A percentile compares a stretch with the other conserved stretches of the same genome.
These are phyloP conservation scores for Amyloporia xantha DNA, from an alignment of 768 basidiomycete species.

Conservation along the genomic window DNA sequence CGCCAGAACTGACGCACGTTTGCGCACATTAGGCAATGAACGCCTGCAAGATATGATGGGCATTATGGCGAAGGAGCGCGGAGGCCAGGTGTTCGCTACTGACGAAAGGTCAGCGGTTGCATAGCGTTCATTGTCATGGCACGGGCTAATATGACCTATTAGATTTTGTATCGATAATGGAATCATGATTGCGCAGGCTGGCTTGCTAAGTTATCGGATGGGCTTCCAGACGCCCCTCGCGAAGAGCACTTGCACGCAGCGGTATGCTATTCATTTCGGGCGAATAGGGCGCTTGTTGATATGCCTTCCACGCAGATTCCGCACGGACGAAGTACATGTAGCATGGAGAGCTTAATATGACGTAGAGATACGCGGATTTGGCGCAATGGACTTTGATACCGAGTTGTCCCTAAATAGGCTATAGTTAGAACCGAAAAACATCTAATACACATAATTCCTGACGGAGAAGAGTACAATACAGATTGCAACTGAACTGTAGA, in stretches of 20 bases:
- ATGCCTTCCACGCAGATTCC: constrained; percentile 49
- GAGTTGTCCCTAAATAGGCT: too few species aligned
- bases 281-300: background rate
- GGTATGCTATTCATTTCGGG: constrained; percentile 39
- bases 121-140: background rate
- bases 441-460: too few species aligned
- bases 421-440: too few species aligned
- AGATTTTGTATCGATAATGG: constrained; percentile 99
- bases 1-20: background rate
- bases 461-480: too few species aligned
- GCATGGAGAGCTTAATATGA: constrained; percentile 74
- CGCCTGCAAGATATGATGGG: constrained; percentile 98
- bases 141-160: constrained; percentile 1
- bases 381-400: too few species aligned
- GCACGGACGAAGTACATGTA: constrained; percentile 91
- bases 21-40: constrained; percentile 61
- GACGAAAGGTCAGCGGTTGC: constrained; percentile 71
- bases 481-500: too few species aligned
- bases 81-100: constrained; percentile 87
- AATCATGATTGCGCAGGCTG: constrained; percentile 99
- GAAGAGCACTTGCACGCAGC: constrained; percentile 87
- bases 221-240: constrained; percentile 70
- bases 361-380: too few species aligned
- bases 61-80: constrained; percentile 88
- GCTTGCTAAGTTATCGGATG: constrained; percentile 87